Conservation (phyloP, 1,284 basidiomycete genomes). For the Trichosporon coremiiforme region DNA sequence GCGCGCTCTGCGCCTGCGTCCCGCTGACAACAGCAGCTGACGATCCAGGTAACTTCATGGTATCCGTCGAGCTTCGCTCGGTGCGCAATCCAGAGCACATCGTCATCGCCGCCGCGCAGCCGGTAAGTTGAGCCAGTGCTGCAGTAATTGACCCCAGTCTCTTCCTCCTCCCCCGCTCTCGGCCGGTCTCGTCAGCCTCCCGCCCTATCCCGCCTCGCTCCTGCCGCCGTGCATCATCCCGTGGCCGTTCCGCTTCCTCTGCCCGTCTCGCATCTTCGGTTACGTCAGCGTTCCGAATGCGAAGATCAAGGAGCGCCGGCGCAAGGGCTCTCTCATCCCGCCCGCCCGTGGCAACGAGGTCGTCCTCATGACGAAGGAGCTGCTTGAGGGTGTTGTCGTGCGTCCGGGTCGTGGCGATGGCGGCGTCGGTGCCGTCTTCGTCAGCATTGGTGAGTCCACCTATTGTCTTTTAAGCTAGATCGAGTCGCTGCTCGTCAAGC, state of each 20-base stretch:
- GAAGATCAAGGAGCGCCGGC: constrained; percentile 37
- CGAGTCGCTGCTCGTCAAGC: background rate
- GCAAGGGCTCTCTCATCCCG: constrained; percentile 36
- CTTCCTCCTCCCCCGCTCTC: constrained; percentile 48
- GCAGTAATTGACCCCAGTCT: constrained; percentile 34
- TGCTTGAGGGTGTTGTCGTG: constrained; percentile 49
- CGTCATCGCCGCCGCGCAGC: constrained; percentile 48
- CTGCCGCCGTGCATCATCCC: constrained; percentile 51
- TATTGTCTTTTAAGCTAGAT: too few relatives aligned
- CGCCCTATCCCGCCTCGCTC: constrained; percentile 37
- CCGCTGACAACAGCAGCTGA: constrained; percentile 6
- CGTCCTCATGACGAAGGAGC: constrained; percentile 48
- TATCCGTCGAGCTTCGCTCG: constrained; percentile 50
- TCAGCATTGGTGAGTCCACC: constrained; percentile 47
- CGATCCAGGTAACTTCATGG: constrained; percentile 55
- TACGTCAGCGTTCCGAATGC: constrained; percentile 35
- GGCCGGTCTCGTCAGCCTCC: constrained; percentile 34
- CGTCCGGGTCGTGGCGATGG: constrained; percentile 40
- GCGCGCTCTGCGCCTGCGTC: background rate
- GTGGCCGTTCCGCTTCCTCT: constrained; percentile 50
- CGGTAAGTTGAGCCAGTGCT: constrained; percentile 36
- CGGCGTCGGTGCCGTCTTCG: constrained; percentile 45
- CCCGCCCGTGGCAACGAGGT: constrained; percentile 45
- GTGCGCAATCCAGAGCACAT: constrained; percentile 34
- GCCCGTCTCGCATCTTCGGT: constrained; percentile 48